Conservation (phyloP, 768 basidiomycete species). For the Psilocybe cyanescens region DNA sequence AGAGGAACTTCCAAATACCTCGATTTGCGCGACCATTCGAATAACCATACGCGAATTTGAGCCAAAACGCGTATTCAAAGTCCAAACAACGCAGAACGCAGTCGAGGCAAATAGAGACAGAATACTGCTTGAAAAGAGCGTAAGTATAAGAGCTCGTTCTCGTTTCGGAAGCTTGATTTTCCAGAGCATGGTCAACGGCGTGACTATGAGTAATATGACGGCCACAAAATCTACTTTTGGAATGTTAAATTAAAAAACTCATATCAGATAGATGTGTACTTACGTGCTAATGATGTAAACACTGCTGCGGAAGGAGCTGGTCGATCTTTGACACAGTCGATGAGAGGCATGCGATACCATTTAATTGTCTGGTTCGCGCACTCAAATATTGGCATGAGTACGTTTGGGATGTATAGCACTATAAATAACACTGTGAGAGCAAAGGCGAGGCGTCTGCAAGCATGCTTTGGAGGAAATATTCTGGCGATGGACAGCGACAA, state of each 20-base stretch:
- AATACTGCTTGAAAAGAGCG: slow-evolving; percentile 27
- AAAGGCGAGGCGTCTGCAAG: slow-evolving; percentile 9
- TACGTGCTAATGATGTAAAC: background rate
- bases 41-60: slow-evolving; percentile 1
- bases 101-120: slow-evolving; percentile 24
- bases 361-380: slow-evolving; percentile 5
- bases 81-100: slow-evolving; percentile 19
- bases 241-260: background rate
- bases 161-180: slow-evolving; percentile 22
- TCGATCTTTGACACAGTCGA: slow-evolving; percentile 1
- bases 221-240: slow-evolving; percentile 28
- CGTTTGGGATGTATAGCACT: slow-evolving; percentile 7
- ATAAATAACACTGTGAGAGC: slow-evolving; percentile 13
- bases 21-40: slow-evolving; percentile 6
- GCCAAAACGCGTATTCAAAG: background rate
- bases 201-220: slow-evolving; percentile 27
- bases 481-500: slow-evolving; percentile 17
- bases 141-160: slow-evolving; percentile 26
- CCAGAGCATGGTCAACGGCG: slow-evolving; percentile 30
- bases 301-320: background rate
- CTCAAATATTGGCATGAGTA: slow-evolving; percentile 6
- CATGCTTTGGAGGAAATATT: slow-evolving; percentile 14
- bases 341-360: slow-evolving; percentile 7
- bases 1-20: slow-evolving; percentile 1
- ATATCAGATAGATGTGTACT: background rate